Percentiles rank a stretch among this genome's conserved stretches.
phyloP scores from a whole-genome alignment of 75 land plant genomes.

The Cryptomeria japonica region DNA sequence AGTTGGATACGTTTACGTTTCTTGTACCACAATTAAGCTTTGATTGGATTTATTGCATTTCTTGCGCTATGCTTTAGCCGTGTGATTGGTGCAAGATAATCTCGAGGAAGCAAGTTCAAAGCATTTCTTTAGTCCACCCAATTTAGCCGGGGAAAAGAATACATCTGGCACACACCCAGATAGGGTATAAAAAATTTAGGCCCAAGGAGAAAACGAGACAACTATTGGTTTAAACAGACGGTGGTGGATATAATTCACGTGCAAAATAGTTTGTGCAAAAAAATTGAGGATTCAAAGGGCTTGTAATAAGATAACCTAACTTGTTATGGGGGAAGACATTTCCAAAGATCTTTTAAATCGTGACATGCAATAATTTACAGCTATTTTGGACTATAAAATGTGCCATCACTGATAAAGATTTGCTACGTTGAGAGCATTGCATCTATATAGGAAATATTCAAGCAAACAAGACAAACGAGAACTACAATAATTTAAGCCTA shows the following conservation, averaged over 20 bases:
- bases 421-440: not conserved
- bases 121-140: not conserved
- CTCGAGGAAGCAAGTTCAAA: not conserved
- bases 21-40: too few relatives aligned
- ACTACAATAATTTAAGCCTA: not conserved
- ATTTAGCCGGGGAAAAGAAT: not conserved
- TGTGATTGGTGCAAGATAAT: not conserved
- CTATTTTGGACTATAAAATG: not conserved
- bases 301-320: not conserved
- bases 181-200: not conserved
- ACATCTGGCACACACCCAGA: not conserved
- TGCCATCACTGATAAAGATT: not conserved
- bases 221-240: not conserved
- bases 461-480: slow-evolving; percentile 5
- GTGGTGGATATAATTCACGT: not conserved
- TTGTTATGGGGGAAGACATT: not conserved
- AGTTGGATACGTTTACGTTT: not conserved
- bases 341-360: not conserved
- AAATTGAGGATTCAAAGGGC: slow-evolving; percentile 9
- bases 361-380: not conserved
- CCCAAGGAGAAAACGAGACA: not conserved
- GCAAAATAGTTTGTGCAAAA: not conserved
- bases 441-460: not conserved
- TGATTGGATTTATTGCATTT: not conserved
- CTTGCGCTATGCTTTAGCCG: not conserved